phyloP scores from a whole-genome alignment of 129 eudicot genomes.

The Deinandra increscens region DNA sequence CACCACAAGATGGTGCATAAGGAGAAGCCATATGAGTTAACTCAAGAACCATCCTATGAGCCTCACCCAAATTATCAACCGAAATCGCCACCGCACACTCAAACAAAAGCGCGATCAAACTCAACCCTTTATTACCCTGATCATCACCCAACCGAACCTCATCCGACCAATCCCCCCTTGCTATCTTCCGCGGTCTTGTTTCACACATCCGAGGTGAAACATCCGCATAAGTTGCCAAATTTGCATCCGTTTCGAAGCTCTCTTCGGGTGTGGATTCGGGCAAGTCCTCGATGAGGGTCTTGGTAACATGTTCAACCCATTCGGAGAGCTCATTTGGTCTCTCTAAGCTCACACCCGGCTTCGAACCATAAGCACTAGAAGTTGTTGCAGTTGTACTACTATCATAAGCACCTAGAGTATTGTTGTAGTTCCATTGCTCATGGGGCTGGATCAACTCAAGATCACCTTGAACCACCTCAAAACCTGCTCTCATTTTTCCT shows the following conservation, averaged over 20 bases:
- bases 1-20: conserved; percentile 72
- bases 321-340: conserved; percentile 58
- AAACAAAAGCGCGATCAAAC: conserved; percentile 47
- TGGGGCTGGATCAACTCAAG: conserved; percentile 51
- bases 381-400: conserved; percentile 9
- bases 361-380: conserved; percentile 26
- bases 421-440: conserved; percentile 58
- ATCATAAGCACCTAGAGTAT: conserved; percentile 27
- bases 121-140: conserved; percentile 37
- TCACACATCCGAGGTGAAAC: conserved; percentile 44
- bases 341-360: conserved; percentile 31
- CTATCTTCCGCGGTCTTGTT: conserved; percentile 50
- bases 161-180: conserved; percentile 25
- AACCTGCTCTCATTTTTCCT: conserved; percentile 47
- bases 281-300: conserved; percentile 69
- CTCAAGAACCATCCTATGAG: conserved; percentile 72
- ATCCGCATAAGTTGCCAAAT: conserved; percentile 7
- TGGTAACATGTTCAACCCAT: conserved; percentile 81
- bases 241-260: conserved; percentile 36
- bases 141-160: conserved; percentile 15
- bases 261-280: conserved; percentile 49
- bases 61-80: conserved; percentile 79
- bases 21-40: conserved; percentile 76
- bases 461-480: conserved; percentile 44
- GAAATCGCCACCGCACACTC: conserved; percentile 90